Evolutionary conservation across 2,329 filamentous ascomycete species (phyloP).

Genomic region (Fusarium longipes): DNA sequence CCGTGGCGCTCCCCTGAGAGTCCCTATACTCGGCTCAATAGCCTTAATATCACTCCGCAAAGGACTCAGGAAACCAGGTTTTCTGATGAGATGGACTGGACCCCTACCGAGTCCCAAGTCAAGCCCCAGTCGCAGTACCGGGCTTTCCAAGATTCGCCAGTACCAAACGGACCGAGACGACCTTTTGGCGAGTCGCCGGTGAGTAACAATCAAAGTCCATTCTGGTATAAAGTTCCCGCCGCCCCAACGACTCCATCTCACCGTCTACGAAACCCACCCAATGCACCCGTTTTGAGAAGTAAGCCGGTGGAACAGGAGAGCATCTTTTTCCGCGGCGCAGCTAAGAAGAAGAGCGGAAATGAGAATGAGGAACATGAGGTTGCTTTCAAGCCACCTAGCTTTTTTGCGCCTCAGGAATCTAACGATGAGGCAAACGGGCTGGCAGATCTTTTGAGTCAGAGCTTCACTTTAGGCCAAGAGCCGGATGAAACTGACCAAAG

Average conservation of each 20-base stretch:
- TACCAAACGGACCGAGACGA: slow-evolving; percentile 54
- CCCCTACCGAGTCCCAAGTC: slow-evolving; percentile 65
- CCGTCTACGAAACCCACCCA: slow-evolving; percentile 70
- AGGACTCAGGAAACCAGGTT: slow-evolving; percentile 49
- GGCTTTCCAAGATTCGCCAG: slow-evolving; percentile 62
- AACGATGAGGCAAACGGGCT: slow-evolving; percentile 58
- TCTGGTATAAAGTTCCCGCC: slow-evolving; percentile 77
- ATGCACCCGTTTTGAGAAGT: slow-evolving; percentile 62
- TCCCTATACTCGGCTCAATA: slow-evolving; percentile 22
- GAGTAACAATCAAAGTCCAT: slow-evolving; percentile 62
- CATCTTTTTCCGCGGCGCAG: slow-evolving; percentile 61
- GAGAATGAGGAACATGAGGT: slow-evolving; percentile 43
- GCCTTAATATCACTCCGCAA: slow-evolving; percentile 32
- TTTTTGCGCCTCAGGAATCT: slow-evolving; percentile 63
- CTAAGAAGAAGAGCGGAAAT: slow-evolving; percentile 17
- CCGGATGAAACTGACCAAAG: slow-evolving; percentile 12
- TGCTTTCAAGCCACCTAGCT: slow-evolving; percentile 69
- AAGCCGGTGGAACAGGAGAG: slow-evolving; percentile 59
- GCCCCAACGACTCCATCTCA: slow-evolving; percentile 75
- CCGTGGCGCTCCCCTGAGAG: slow-evolving; percentile 22
- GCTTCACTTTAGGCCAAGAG: slow-evolving; percentile 56
- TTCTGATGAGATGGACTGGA: slow-evolving; percentile 79
- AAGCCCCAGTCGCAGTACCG: slow-evolving; percentile 55
- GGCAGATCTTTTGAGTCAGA: slow-evolving; percentile 58
- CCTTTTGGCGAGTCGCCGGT: slow-evolving; percentile 60